Evolutionary conservation across 2,329 filamentous ascomycete species (phyloP).

Genomic region (Torrubiella hemipterigena): DNA sequence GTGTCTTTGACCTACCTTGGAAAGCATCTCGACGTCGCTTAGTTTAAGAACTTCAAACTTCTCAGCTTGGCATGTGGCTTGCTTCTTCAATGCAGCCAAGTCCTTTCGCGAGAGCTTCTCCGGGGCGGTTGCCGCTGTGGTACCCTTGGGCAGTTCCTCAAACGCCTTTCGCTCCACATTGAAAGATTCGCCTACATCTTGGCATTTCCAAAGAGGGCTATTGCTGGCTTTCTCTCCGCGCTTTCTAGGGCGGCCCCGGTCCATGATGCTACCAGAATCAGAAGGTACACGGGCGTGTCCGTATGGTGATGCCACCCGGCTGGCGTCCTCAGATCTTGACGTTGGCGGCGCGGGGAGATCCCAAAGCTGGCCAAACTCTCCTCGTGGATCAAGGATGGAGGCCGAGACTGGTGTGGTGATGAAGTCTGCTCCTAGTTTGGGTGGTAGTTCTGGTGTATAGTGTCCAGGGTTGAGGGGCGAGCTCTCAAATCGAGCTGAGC

Average conservation of each 20-base stretch:
- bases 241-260: slow-evolving; percentile 49
- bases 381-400: slow-evolving; percentile 25
- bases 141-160: slow-evolving; percentile 48
- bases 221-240: slow-evolving; percentile 29
- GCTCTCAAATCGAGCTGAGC: slow-evolving; percentile 29
- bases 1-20: slow-evolving; percentile 34
- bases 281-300: too few species aligned
- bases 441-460: slow-evolving; percentile 24
- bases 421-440: slow-evolving; percentile 24
- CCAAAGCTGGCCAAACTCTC: too few species aligned
- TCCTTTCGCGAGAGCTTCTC: slow-evolving; percentile 36
- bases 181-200: slow-evolving; percentile 24
- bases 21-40: slow-evolving; percentile 53
- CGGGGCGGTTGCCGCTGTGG: slow-evolving; percentile 38
- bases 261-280: slow-evolving; percentile 46
- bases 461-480: slow-evolving; percentile 34
- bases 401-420: slow-evolving; percentile 36
- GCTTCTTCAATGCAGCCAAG: slow-evolving; percentile 38
- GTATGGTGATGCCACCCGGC: too few species aligned
- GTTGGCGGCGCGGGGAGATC: too few species aligned
- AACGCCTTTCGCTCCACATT: slow-evolving; percentile 45
- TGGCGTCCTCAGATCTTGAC: too few species aligned
- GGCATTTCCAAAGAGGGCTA: slow-evolving; percentile 26
- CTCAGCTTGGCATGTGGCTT: slow-evolving; percentile 49
- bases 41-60: slow-evolving; percentile 53